These are phyloP conservation scores for Chlorella sp. DNA, from an alignment of 139 green algal species.

Conservation along the genomic window DNA sequence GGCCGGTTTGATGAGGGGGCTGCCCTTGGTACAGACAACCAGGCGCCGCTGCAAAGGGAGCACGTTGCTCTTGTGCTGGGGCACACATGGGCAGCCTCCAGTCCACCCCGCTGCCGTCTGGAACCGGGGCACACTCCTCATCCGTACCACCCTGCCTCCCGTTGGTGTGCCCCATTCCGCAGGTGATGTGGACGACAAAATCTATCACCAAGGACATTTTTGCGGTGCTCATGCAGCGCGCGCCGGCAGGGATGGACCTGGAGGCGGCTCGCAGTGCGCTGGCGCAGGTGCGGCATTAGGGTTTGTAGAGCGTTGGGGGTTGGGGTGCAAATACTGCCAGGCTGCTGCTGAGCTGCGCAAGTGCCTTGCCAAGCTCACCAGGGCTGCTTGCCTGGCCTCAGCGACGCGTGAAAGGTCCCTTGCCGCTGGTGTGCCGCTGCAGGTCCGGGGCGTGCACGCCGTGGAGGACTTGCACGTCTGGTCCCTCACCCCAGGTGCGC, in stretches of 20 bases:
- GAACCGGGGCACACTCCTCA: too few species aligned
- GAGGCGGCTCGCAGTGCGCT: not conserved
- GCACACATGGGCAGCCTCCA: too few species aligned
- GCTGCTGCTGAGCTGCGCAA: too few species aligned
- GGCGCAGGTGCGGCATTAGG: not conserved
- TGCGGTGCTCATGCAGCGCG: slow-evolving; percentile 92
- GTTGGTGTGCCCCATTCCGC: too few species aligned
- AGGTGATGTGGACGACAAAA: slow-evolving; percentile 72
- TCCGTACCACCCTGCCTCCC: too few species aligned
- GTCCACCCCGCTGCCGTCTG: too few species aligned
- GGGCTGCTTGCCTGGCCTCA: not conserved
- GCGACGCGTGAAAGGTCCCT: not conserved
- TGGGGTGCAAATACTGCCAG: not conserved
- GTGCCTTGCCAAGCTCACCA: not conserved
- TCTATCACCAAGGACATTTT: slow-evolving; percentile 84
- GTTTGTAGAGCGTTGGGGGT: not conserved
- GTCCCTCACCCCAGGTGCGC: slow-evolving; percentile 66
- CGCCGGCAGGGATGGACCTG: slow-evolving; percentile 59
- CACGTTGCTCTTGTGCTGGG: too few species aligned
- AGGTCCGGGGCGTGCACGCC: slow-evolving; percentile 73
- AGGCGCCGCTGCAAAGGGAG: too few species aligned
- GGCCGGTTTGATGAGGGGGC: too few species aligned
- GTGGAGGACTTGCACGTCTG: slow-evolving; percentile 94
- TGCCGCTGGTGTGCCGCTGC: not conserved
- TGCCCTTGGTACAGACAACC: too few species aligned